Percentiles rank a stretch among this genome's conserved stretches.
Conservation (phyloP, 768 basidiomycete species). For the Xerocomus potaroensis region DNA sequence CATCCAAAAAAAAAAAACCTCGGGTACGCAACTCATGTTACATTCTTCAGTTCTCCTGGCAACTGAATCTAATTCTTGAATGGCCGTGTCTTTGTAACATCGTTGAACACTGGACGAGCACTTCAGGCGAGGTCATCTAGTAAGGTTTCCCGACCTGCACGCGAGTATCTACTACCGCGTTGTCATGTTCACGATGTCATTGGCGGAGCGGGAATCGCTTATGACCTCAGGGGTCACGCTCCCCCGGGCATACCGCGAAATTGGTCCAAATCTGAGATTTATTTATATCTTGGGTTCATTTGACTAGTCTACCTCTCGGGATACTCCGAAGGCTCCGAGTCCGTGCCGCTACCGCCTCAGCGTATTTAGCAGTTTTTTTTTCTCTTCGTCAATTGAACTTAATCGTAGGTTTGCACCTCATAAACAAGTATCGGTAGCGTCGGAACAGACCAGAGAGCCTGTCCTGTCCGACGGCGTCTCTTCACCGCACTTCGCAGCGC, state of each 20-base stretch:
- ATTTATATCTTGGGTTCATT: conserved; percentile 17
- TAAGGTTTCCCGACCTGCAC: no score
- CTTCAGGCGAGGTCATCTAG: no score
- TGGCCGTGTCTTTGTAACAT: conserved; percentile 3
- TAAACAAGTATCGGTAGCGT: conserved; percentile 2
- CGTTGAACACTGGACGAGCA: conserved; percentile 9
- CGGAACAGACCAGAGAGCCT: not conserved
- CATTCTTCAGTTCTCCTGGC: conserved; percentile 7
- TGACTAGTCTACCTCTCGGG: conserved; percentile 19
- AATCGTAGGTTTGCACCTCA: conserved; percentile 9
- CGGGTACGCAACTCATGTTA: conserved; percentile 1
- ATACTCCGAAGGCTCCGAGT: conserved; percentile 18
- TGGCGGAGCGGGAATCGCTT: conserved; percentile 12
- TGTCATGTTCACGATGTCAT: not conserved
- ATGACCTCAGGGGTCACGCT: conserved; percentile 19
- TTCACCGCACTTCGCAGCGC: conserved; percentile 10
- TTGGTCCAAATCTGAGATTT: conserved; percentile 30
- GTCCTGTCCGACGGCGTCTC: conserved; percentile 18
- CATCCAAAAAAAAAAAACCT: conserved; percentile 3
- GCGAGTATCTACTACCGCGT: not conserved
- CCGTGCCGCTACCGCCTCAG: conserved; percentile 17
- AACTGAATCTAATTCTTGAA: not conserved
- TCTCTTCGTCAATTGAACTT: conserved; percentile 11
- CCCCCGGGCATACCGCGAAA: conserved; percentile 7
- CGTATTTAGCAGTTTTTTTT: conserved; percentile 13